Evolutionary conservation across 306 rosid genomes (phyloP).

Genomic region (Cicer chorassanicum): DNA sequence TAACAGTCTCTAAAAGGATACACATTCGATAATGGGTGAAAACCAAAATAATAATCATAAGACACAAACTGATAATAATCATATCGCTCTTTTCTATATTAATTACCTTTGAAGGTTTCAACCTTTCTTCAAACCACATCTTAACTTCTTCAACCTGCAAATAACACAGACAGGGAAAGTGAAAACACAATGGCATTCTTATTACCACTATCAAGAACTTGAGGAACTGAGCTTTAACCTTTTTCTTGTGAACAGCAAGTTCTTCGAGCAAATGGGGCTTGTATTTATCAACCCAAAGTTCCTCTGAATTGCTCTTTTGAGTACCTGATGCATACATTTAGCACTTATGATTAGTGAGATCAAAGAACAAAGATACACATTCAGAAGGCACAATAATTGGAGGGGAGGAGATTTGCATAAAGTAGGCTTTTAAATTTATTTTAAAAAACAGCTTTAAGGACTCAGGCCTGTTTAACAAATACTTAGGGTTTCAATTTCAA

Average conservation of each 20-base stretch:
- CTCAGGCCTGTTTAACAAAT: neutral
- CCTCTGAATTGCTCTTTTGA: constrained; percentile 50
- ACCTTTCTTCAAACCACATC: constrained; percentile 81
- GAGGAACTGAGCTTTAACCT: constrained; percentile 53
- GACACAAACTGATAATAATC: neutral
- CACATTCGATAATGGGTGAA: constrained; percentile 1
- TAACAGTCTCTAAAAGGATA: constrained; percentile 18
- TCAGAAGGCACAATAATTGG: neutral
- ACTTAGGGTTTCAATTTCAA: constrained; percentile 25
- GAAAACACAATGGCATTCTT: constrained; percentile 27
- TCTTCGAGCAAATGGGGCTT: constrained; percentile 73
- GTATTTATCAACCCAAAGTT: constrained; percentile 86
- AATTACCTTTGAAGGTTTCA: constrained; percentile 70
- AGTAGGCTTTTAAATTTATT: neutral
- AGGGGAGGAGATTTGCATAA: neutral
- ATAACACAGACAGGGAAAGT: constrained; percentile 22
- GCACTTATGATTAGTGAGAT: constrained; percentile 33
- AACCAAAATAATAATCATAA: constrained; percentile 6
- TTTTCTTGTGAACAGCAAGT: constrained; percentile 91
- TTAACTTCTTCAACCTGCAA: constrained; percentile 83
- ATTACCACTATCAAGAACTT: constrained; percentile 34
- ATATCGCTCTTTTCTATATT: constrained; percentile 4
- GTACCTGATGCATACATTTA: constrained; percentile 55
- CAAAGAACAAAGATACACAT: constrained; percentile 1
- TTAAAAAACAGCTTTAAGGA: neutral